A percentile compares a stretch with the other conserved stretches of the same genome.
Conservation (phyloP, 441 rosid species). For the Codiaeum variegatum region DNA sequence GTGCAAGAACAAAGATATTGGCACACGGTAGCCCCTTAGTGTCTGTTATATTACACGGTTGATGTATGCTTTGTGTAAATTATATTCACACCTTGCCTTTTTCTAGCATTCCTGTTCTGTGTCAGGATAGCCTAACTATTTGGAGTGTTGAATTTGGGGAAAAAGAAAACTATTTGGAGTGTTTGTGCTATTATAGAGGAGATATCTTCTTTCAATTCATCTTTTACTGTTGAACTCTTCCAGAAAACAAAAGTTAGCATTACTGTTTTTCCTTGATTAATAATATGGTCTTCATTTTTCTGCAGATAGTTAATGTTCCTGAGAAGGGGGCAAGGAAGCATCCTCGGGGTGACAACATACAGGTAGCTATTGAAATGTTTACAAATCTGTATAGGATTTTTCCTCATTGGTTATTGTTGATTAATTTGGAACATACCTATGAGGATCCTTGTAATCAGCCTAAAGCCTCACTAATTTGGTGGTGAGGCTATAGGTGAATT, state of each 20-base stretch:
- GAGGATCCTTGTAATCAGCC: not conserved
- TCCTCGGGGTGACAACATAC: conserved; percentile 92
- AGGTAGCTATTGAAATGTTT: conserved; percentile 48
- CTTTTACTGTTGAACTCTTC: not conserved
- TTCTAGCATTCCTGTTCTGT: not conserved
- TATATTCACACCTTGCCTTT: not conserved
- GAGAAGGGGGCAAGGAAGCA: conserved; percentile 99
- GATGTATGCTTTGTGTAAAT: not conserved
- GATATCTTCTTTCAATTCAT: not conserved
- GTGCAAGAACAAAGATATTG: not conserved
- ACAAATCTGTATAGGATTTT: not conserved
- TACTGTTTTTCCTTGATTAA: conserved; percentile 17
- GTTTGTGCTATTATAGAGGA: not conserved
- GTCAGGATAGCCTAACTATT: not conserved
- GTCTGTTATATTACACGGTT: not conserved
- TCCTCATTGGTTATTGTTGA: not conserved
- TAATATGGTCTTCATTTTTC: conserved; percentile 19
- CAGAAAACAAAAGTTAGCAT: not conserved
- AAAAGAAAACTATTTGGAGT: not conserved
- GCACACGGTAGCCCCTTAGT: not conserved
- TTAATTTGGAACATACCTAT: not conserved
- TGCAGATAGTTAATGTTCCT: conserved; percentile 89
- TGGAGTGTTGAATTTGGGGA: too few relatives aligned
- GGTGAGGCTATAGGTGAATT: not conserved
- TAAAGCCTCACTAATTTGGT: not conserved